Conservation (phyloP, 805 yeast genomes). For the Teunomyces aglyptinius region DNA sequence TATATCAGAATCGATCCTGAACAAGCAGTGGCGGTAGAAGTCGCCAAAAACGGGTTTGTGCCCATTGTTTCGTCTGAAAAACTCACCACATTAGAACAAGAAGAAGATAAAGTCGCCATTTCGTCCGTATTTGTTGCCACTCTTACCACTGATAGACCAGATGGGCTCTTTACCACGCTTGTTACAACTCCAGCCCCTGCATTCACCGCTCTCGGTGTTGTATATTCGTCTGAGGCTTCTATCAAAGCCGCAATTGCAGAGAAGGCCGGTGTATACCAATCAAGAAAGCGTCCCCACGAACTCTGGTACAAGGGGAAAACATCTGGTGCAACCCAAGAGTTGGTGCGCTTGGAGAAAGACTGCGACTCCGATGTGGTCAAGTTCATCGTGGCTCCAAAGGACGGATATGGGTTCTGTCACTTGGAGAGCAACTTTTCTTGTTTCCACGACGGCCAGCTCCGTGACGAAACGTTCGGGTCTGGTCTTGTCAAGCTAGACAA, state of each 20-base stretch:
- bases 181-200: conserved; percentile 66
- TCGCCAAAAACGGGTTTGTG: conserved; percentile 32
- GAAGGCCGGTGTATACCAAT: conserved; percentile 87
- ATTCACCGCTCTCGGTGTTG: conserved; percentile 69
- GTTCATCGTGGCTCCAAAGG: conserved; percentile 75
- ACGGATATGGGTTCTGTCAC: conserved; percentile 93
- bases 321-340: conserved; percentile 90
- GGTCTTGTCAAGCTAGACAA: conserved; percentile 72
- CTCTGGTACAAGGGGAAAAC: conserved; percentile 96
- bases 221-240: conserved; percentile 83
- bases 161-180: conserved; percentile 81
- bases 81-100: conserved; percentile 30
- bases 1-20: conserved; percentile 17
- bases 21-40: conserved; percentile 24
- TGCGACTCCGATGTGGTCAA: conserved; percentile 92
- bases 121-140: conserved; percentile 48
- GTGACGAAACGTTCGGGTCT: conserved; percentile 46
- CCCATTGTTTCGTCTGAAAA: conserved; percentile 28
- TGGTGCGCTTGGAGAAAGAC: conserved; percentile 67
- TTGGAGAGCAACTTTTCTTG: conserved; percentile 71
- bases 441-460: conserved; percentile 50
- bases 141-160: conserved; percentile 77
- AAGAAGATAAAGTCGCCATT: conserved; percentile 30
- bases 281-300: conserved; percentile 74
- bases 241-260: conserved; percentile 78